These are phyloP conservation scores for Oxyria digyna DNA, from an alignment of 148 eudicot species.

Conservation along the genomic window DNA sequence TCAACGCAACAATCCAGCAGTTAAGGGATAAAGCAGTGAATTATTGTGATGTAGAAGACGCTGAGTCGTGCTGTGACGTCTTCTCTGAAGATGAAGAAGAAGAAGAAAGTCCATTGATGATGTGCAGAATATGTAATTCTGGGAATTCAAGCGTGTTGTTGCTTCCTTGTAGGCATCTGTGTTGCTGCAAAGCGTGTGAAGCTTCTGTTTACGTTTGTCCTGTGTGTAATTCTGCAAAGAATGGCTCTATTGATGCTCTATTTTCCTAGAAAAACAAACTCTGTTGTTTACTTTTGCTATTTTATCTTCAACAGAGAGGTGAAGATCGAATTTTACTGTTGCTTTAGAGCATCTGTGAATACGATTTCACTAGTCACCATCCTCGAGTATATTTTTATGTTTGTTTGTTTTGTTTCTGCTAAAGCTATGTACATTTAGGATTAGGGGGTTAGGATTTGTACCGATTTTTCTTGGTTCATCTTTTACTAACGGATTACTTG, in stretches of 20 bases:
- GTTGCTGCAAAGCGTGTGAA: slow-evolving; percentile 55
- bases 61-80: slow-evolving; percentile 43
- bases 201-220: slow-evolving; percentile 51
- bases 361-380: no score
- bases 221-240: slow-evolving; percentile 48
- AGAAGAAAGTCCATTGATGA: neutral
- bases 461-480: no score
- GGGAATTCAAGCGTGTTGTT: slow-evolving; percentile 38
- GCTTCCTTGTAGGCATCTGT: slow-evolving; percentile 67
- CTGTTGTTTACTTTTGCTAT: neutral
- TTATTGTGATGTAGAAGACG: slow-evolving; percentile 35
- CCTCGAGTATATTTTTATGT: no score
- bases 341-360: no score
- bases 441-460: no score
- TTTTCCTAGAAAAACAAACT: slow-evolving; percentile 10
- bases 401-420: no score
- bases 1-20: slow-evolving; percentile 35
- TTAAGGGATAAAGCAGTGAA: slow-evolving; percentile 23
- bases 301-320: no score
- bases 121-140: slow-evolving; percentile 41
- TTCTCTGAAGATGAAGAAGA: neutral
- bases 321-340: no score
- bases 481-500: no score
- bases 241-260: slow-evolving; percentile 45
- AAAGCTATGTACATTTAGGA: no score